These are phyloP conservation scores for Lactifluus pinguis DNA, from an alignment of 768 basidiomycete genomes.

Conservation along the genomic window DNA sequence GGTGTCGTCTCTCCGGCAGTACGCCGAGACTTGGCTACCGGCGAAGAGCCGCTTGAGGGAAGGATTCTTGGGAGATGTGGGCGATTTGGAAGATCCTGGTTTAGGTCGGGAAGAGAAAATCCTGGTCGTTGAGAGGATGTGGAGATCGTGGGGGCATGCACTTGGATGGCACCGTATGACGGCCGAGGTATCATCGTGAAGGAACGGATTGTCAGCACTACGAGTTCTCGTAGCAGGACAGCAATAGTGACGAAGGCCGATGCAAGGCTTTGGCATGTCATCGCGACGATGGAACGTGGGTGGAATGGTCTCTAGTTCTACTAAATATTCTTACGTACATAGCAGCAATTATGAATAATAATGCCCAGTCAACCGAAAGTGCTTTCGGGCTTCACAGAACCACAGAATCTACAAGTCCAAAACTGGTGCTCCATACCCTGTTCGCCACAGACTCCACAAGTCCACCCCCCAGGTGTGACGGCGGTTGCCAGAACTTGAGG, in stretches of 20 bases:
- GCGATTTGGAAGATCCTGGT: slow-evolving; percentile 68
- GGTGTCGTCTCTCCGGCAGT: slow-evolving; percentile 54
- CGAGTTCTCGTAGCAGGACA: too few relatives aligned
- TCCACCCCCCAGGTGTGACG: slow-evolving; percentile 35
- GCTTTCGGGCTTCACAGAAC: slow-evolving; percentile 45
- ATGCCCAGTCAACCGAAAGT: slow-evolving; percentile 4
- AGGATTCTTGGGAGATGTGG: slow-evolving; percentile 79
- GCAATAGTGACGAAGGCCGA: too few relatives aligned
- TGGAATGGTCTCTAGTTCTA: too few relatives aligned
- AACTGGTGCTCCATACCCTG: slow-evolving; percentile 49
- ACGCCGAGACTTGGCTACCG: slow-evolving; percentile 51
- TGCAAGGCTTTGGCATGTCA: too few relatives aligned
- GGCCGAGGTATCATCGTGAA: background rate
- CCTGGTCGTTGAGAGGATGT: slow-evolving; percentile 75
- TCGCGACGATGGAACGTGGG: too few relatives aligned
- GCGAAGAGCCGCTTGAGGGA: slow-evolving; percentile 51
- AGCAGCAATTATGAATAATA: background rate
- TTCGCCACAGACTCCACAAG: slow-evolving; percentile 56
- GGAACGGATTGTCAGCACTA: too few relatives aligned
- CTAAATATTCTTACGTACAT: background rate
- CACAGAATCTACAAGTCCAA: slow-evolving; percentile 73
- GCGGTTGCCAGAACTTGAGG: background rate
- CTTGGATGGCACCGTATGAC: slow-evolving; percentile 47
- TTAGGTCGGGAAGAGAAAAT: slow-evolving; percentile 65
- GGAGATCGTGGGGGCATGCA: slow-evolving; percentile 74